Base-by-base conservation (phyloP, 2,329 filamentous ascomycete genomes). In the Ophiocordyceps camponoti-rufipedis region DNA sequence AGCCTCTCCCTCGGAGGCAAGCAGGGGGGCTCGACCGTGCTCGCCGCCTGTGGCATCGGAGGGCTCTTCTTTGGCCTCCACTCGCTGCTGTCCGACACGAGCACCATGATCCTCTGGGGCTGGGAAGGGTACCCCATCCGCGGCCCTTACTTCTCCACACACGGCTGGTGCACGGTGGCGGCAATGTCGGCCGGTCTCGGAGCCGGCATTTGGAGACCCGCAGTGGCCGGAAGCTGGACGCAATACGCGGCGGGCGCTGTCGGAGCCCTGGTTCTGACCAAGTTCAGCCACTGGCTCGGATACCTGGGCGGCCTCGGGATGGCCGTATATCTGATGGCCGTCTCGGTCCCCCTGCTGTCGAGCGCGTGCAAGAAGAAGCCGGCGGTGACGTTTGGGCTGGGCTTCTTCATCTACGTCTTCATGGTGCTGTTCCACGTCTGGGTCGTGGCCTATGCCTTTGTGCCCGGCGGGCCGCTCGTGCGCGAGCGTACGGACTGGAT, bases 71-170 rank as follows among this genome's bases (percentile, higher is more conserved):
- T 98, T 56, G 85, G 75, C 5, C 71, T 96, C 56, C 91, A 96
- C 59, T 95, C 88, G 1, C 70, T 98, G 10, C 73, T 98, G 11
- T 95, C 91, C 0, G 91, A 98, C 59, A 94, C 88, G 0, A 96
- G 91, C 67, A 98, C 91, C 45, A 96, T 98, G 87, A 95, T 96
- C 47, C 72, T 88, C 14, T 98, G 91, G 91, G 86, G 86, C 3
- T 98, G 91, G 91, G 87, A 95, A 54, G 91, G 91, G 7, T 98
- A 84, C 55, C 91, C 91, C 13, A 76, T 96, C 39, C 78, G 83
- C 44, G 91, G 91, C 7, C 91, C 91, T 2, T 76, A 91, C 44
- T 78, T 87, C 49, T 86, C 81, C 43, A 86, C 87, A n/a, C 87
- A 96, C 56, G 91, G 88, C 45, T 86, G 85, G 55, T 76, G 82